Percentiles rank a stretch among this genome's conserved stretches.
These are phyloP conservation scores for Choiromyces venosus DNA, from an alignment of 495 filamentous ascomycete genomes.

Conservation along the genomic window DNA sequence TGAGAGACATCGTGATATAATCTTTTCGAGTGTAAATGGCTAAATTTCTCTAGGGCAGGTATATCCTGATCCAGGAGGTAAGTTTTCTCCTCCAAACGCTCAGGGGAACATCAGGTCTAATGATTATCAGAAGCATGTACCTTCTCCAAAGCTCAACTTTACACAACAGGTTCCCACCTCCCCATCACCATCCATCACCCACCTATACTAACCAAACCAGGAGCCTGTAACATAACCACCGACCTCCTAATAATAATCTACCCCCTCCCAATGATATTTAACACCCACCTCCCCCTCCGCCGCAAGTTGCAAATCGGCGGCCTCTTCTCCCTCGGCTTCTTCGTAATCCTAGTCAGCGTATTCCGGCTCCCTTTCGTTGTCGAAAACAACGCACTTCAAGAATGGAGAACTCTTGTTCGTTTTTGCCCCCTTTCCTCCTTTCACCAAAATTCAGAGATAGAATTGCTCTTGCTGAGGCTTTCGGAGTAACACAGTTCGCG, in stretches of 20 bases:
- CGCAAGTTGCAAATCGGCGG: slow-evolving; percentile 28
- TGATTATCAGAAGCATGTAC: slow-evolving; percentile 18
- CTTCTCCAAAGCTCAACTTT: slow-evolving; percentile 25
- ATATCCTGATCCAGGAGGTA: slow-evolving; percentile 24
- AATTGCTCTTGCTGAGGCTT: neutral
- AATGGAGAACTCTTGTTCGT: slow-evolving; percentile 30
- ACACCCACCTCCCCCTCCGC: slow-evolving; percentile 11
- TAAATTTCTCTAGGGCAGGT: slow-evolving; percentile 30
- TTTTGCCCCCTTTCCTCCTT: neutral
- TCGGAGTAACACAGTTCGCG: slow-evolving; percentile 21
- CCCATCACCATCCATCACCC: neutral
- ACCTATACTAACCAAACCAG: slow-evolving; percentile 7
- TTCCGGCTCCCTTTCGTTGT: slow-evolving; percentile 31
- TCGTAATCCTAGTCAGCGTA: slow-evolving; percentile 31
- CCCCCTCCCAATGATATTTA: slow-evolving; percentile 25
- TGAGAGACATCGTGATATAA: slow-evolving; percentile 3
- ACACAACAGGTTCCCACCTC: slow-evolving; percentile 28
- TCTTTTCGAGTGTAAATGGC: neutral
- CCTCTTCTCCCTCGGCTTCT: slow-evolving; percentile 34
- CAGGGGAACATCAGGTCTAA: neutral
- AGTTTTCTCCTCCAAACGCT: neutral
- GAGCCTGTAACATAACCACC: slow-evolving; percentile 25
- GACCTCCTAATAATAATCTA: slow-evolving; percentile 33
- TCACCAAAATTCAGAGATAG: neutral
- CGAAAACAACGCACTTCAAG: slow-evolving; percentile 22